Evolutionary conservation across 495 filamentous ascomycete species (phyloP).

Genomic region (Penicillium cinerascens): DNA sequence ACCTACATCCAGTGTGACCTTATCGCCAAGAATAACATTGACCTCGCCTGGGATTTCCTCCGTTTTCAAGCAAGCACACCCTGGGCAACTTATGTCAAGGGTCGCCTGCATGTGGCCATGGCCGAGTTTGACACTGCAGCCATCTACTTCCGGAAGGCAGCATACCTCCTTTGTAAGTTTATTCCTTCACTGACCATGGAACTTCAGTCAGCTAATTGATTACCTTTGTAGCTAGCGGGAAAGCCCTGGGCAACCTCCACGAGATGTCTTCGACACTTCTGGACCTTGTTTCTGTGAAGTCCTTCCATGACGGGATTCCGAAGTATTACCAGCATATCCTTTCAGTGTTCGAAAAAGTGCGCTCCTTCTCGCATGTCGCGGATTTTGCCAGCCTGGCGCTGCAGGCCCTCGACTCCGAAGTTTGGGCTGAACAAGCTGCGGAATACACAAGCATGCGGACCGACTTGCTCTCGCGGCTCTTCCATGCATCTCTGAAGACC

Average conservation of each 20-base stretch:
- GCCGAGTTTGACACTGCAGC: conserved; percentile 70
- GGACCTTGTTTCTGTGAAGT: conserved; percentile 64
- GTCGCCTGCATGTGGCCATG: conserved; percentile 69
- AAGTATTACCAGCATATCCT: conserved; percentile 86
- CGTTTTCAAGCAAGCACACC: conserved; percentile 60
- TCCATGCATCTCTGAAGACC: conserved; percentile 72
- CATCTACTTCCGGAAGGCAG: conserved; percentile 74
- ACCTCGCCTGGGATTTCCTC: conserved; percentile 72
- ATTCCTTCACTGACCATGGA: not conserved
- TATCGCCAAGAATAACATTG: conserved; percentile 63
- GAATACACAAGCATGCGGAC: conserved; percentile 39
- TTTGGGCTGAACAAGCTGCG: conserved; percentile 38
- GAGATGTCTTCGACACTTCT: conserved; percentile 60
- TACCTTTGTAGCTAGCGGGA: conserved; percentile 34
- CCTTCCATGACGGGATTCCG: conserved; percentile 71
- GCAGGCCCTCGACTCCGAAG: conserved; percentile 53
- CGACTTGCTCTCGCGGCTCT: conserved; percentile 78
- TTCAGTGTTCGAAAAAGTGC: conserved; percentile 71
- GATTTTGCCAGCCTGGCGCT: conserved; percentile 81
- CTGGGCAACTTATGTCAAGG: conserved; percentile 86
- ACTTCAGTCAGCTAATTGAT: conserved; percentile 8
- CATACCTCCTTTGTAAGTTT: conserved; percentile 73
- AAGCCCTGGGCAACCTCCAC: conserved; percentile 44
- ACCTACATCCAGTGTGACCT: conserved; percentile 66
- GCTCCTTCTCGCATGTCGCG: conserved; percentile 70